Evolutionary conservation across 805 yeast genomes (phyloP).

Genomic region (Ogataea ramenticola): DNA sequence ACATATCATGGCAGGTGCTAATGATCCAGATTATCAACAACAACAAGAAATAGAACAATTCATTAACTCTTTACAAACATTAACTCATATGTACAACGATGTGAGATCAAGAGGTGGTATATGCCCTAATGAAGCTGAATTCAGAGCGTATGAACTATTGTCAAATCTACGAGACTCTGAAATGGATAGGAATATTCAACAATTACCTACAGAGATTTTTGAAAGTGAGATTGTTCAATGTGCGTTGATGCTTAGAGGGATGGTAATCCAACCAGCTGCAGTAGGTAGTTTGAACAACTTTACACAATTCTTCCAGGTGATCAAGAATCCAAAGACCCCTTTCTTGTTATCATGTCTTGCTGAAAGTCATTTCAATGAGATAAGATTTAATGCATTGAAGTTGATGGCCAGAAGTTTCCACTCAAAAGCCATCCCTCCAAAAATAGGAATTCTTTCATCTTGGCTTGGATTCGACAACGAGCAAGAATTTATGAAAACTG

Average conservation of each 20-base stretch:
- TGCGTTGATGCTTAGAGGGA: conserved; percentile 63
- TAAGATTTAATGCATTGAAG: conserved; percentile 66
- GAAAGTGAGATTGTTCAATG: conserved; percentile 52
- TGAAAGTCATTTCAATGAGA: conserved; percentile 74
- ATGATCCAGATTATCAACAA: conserved; percentile 66
- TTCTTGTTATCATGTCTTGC: conserved; percentile 64
- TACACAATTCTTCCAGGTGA: conserved; percentile 51
- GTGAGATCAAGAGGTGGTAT: conserved; percentile 60
- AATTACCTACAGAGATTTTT: conserved; percentile 52
- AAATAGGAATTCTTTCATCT: conserved; percentile 33
- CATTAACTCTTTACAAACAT: conserved; percentile 82
- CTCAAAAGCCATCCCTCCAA: conserved; percentile 57
- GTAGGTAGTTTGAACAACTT: conserved; percentile 57
- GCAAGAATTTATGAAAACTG: conserved; percentile 47
- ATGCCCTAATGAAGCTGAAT: conserved; percentile 86
- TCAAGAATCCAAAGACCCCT: conserved; percentile 47
- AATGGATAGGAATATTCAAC: conserved; percentile 66
- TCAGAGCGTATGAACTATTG: conserved; percentile 78
- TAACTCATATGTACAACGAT: conserved; percentile 81
- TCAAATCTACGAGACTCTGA: conserved; percentile 82
- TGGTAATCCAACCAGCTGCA: conserved; percentile 56
- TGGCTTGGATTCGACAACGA: conserved; percentile 63
- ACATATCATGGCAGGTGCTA: conserved; percentile 76
- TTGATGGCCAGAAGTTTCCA: conserved; percentile 63
- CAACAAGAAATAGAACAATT: conserved; percentile 96